phyloP scores from a whole-genome alignment of 495 filamentous ascomycete species.

The Thermothielavioides terrestris region DNA sequence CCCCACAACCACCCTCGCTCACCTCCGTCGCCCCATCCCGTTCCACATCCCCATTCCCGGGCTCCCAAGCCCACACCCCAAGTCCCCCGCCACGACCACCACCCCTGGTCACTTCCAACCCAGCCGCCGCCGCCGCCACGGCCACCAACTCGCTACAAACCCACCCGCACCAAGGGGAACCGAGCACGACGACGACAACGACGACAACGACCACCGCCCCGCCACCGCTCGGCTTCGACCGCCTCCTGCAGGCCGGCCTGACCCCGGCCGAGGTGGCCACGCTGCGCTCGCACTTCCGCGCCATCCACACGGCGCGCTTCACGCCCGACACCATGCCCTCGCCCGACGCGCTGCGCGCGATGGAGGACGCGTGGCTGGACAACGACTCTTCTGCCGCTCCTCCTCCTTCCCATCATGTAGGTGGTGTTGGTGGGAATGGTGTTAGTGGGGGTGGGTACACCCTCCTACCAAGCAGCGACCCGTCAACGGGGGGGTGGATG shows the following conservation, averaged over 20 bases:
- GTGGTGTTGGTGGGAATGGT: no score
- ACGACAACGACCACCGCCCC: not conserved
- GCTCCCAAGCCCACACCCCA: not conserved
- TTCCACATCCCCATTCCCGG: no score
- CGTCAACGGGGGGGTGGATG: no score
- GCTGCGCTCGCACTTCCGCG: conserved; percentile 76
- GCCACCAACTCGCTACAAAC: not conserved
- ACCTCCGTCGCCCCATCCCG: conserved; percentile 2
- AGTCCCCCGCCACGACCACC: not conserved
- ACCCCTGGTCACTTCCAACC: not conserved
- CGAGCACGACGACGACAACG: not conserved
- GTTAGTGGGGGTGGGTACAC: no score
- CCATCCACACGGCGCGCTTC: conserved; percentile 63
- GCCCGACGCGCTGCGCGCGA: conserved; percentile 42
- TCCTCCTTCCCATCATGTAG: not conserved
- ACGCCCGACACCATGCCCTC: conserved; percentile 81
- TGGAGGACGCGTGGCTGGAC: conserved; percentile 94
- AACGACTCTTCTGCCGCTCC: conserved; percentile 51
- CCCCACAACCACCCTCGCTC: conserved; percentile 22
- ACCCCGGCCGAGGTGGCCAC: conserved; percentile 69
- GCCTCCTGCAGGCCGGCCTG: conserved; percentile 71
- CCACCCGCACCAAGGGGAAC: not conserved
- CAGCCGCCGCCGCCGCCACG: not conserved
- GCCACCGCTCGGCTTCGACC: conserved; percentile 66
- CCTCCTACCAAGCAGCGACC: no score